phyloP scores from a whole-genome alignment of 1,284 basidiomycete genomes.

The Cerioporus squamosus region DNA sequence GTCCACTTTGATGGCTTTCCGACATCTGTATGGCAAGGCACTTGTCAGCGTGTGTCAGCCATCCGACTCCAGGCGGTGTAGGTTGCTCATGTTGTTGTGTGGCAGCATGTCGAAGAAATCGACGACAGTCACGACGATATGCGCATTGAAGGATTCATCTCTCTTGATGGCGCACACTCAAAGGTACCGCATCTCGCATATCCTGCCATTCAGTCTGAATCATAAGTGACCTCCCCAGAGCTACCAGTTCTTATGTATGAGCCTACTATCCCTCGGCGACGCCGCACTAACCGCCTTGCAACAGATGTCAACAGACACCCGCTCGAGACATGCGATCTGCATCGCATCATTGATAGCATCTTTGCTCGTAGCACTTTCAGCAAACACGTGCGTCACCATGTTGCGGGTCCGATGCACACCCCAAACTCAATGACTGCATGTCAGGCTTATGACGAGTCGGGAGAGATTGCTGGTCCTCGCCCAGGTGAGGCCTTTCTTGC shows the following conservation, averaged over 20 bases:
- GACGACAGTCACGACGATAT: conserved; percentile 52
- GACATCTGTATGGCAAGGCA: conserved; percentile 68
- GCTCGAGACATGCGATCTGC: conserved; percentile 69
- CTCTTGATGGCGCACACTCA: conserved; percentile 72
- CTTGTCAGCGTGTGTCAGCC: conserved; percentile 57
- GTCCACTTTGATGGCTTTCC: conserved; percentile 67
- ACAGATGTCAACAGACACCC: conserved; percentile 86
- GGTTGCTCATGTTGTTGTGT: conserved; percentile 3
- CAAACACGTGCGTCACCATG: conserved; percentile 54
- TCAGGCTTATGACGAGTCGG: conserved; percentile 68
- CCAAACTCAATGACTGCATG: not conserved
- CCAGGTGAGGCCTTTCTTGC: conserved; percentile 39
- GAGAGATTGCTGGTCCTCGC: conserved; percentile 49
- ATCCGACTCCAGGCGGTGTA: conserved; percentile 18
- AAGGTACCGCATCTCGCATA: conserved; percentile 51
- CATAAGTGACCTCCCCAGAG: conserved; percentile 43
- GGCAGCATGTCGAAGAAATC: conserved; percentile 70
- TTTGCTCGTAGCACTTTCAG: conserved; percentile 75
- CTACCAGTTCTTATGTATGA: conserved; percentile 85
- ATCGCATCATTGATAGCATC: conserved; percentile 65
- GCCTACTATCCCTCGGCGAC: not conserved
- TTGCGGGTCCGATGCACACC: not conserved
- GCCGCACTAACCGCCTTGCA: not conserved
- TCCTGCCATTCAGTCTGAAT: not conserved
- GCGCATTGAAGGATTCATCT: conserved; percentile 79